A percentile compares a stretch with the other conserved stretches of the same genome.
These are phyloP conservation scores for Nakazawaea ambrosiae DNA, from an alignment of 805 yeast genomes.

Conservation along the genomic window DNA sequence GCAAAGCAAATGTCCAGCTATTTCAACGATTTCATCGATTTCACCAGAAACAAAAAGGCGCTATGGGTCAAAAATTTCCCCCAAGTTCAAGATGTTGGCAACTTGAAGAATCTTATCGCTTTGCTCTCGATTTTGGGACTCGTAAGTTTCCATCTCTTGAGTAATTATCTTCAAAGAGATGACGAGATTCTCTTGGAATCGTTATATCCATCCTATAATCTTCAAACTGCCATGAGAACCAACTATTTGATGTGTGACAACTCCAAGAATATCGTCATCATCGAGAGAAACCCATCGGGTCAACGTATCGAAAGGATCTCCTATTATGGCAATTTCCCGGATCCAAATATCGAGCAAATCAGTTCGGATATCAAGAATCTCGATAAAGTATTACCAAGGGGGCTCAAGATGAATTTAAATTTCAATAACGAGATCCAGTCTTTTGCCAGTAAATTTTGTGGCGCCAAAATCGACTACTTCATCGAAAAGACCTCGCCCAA, in stretches of 20 bases:
- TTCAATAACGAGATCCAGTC: background rate
- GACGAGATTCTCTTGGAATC: too few species aligned
- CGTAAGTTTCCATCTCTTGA: too few species aligned
- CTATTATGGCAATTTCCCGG: background rate
- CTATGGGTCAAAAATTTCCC: too few species aligned
- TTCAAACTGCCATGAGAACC: background rate
- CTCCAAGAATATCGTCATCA: background rate
- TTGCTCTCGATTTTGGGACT: too few species aligned
- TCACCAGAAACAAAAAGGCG: too few species aligned
- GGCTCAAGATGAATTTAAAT: background rate
- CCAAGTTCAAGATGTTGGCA: too few species aligned
- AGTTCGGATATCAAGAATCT: background rate
- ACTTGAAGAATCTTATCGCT: too few species aligned
- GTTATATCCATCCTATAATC: too few species aligned
- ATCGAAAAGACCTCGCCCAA: background rate
- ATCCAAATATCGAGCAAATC: background rate
- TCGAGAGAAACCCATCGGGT: conserved; percentile 1
- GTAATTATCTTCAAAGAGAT: too few species aligned
- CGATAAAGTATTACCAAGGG: background rate
- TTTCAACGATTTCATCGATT: too few species aligned
- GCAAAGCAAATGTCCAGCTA: too few species aligned
- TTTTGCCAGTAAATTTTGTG: background rate
- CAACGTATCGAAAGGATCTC: background rate
- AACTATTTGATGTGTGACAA: conserved; percentile 5
- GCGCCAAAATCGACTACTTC: background rate